Base-by-base conservation (phyloP, 2,329 filamentous ascomycete genomes). In the Pseudocercospora fijiensis region DNA sequence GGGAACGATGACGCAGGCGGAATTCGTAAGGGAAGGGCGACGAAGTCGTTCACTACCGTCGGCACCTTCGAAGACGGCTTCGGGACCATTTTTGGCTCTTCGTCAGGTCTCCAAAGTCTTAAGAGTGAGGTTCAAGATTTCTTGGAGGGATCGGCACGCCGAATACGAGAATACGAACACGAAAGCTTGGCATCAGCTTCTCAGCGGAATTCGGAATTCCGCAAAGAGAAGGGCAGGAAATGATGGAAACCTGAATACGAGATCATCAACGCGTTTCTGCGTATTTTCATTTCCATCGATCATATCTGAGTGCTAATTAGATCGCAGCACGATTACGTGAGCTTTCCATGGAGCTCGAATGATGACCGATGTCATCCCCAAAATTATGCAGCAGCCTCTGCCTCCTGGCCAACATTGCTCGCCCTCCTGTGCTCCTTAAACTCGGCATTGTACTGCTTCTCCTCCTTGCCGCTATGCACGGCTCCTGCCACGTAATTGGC, bases 11-110 rank as follows among this genome's bases (percentile, higher is more conserved):
- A 78, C n/a, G 84, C 77, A 16, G 86, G 75, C 4, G 88, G 86
- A 55, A 94, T 83, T 16, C 83, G 82, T 18, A 96, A 79, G 0
- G 90, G 86, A 1, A 96, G 84, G 61, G 90, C 79, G 13, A 83
- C 82, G 73, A 92, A 96, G 67, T 87, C 88, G 76, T 80, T 75
- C 73, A 87, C 77, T 71, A 79, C 70, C 18, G 66, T 60, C 1
- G 60, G 59, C 43, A 63, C 59, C 28, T 62, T 67, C 8, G 56
- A 8, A 22, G 55, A 47, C 37, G 65, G 64, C 68, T 67, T 70
- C 26, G 62, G 60, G 13, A 57, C 62, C 65, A 67, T 65, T 11
- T 8, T 57, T 33, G 53, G 1, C 13, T 41, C 9, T 22, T 33
- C 18, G n/a, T 9, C 7, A 18, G 9, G 7, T 53, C 13, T 53